These are phyloP conservation scores for Parathielavia hyrcaniae DNA, from an alignment of 495 filamentous ascomycete genomes.

Conservation along the genomic window DNA sequence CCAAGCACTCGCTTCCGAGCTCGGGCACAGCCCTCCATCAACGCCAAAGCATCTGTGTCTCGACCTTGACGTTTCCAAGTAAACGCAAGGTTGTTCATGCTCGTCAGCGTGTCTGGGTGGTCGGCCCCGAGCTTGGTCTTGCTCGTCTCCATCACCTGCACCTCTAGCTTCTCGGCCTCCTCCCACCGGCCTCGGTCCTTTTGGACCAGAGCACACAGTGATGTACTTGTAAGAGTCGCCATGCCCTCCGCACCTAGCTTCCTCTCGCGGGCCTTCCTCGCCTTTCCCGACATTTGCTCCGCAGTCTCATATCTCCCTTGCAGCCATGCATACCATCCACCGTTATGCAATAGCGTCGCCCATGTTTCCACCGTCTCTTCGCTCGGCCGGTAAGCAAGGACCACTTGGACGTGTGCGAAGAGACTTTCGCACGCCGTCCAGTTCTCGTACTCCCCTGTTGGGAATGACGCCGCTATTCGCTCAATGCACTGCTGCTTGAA, in stretches of 20 bases:
- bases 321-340: slow-evolving; percentile 23
- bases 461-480: slow-evolving; percentile 37
- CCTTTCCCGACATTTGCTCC: slow-evolving; percentile 16
- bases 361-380: slow-evolving; percentile 13
- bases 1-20: too few relatives aligned
- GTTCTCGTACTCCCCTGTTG: slow-evolving; percentile 27
- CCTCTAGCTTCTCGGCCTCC: slow-evolving; percentile 13
- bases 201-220: slow-evolving; percentile 24
- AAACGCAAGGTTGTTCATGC: slow-evolving; percentile 5
- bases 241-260: slow-evolving; percentile 34
- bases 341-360: slow-evolving; percentile 23
- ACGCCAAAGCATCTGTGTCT: neutral
- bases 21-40: neutral
- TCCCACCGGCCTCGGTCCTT: slow-evolving; percentile 32
- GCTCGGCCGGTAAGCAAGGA: slow-evolving; percentile 14
- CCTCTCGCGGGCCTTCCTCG: slow-evolving; percentile 20
- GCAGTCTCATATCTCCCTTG: slow-evolving; percentile 23
- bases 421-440: too few relatives aligned
- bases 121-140: slow-evolving; percentile 16
- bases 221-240: slow-evolving; percentile 23
- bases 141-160: too few relatives aligned
- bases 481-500: slow-evolving; percentile 33
- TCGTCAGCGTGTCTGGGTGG: slow-evolving; percentile 14
- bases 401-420: slow-evolving; percentile 16
- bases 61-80: neutral